A percentile compares a stretch with the other conserved stretches of the same genome.
phyloP scores from a whole-genome alignment of 805 yeast species.

The Metschnikowia hibisci region DNA sequence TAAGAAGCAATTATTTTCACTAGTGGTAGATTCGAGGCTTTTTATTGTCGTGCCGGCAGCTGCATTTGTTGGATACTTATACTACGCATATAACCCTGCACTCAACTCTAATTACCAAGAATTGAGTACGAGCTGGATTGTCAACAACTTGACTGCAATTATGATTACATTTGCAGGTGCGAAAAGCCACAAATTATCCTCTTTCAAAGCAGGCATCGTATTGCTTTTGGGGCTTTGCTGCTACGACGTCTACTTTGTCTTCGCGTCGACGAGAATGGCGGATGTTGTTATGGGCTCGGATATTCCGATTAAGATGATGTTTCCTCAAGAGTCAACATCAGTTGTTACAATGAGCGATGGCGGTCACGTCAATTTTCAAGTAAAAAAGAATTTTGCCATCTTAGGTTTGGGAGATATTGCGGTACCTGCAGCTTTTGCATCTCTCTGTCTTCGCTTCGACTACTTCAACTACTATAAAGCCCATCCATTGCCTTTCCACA shows the following conservation, averaged over 20 bases:
- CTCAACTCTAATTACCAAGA: constrained; percentile 7
- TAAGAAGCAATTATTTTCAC: constrained; percentile 23
- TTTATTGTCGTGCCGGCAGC: constrained; percentile 17
- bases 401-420: constrained; percentile 68
- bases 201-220: constrained; percentile 43
- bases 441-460: constrained; percentile 56
- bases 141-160: constrained; percentile 41
- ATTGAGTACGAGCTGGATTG: constrained; percentile 40
- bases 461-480: constrained; percentile 27
- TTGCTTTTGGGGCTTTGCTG: constrained; percentile 49
- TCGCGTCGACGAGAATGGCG: constrained; percentile 57
- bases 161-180: constrained; percentile 45
- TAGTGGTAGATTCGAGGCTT: constrained; percentile 21
- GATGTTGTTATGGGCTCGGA: constrained; percentile 55
- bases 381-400: constrained; percentile 23
- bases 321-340: constrained; percentile 30
- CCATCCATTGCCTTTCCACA: constrained; percentile 15
- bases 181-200: constrained; percentile 33
- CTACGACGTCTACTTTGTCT: constrained; percentile 67
- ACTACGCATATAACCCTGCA: constrained; percentile 15
- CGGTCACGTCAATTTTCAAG: background rate
- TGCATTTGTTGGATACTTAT: constrained; percentile 12
- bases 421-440: constrained; percentile 52
- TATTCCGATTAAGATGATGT: constrained; percentile 48
- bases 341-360: no score